Evolutionary conservation across 2,329 filamentous ascomycete species (phyloP), one percentile per base, ranked within the genome.

Genomic region (Claviceps sp.): DNA sequence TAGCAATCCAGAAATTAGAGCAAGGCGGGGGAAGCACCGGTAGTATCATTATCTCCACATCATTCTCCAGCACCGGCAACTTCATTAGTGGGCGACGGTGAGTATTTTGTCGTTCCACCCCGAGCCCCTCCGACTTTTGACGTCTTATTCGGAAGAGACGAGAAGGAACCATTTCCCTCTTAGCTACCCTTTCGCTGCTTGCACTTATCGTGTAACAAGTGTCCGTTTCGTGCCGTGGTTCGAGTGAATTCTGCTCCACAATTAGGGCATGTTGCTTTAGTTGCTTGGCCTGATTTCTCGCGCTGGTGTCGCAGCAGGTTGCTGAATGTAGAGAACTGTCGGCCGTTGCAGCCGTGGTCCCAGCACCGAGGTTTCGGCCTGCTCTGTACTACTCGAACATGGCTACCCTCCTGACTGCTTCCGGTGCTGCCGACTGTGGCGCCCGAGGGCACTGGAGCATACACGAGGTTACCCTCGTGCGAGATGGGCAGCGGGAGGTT

Each of bases 311-410:
- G 79, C 39, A 96, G 74, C 3, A 96, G 78, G 64, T 96, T 96
- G 77, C 89, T 95, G 65, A 96, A 96, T 3, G 91, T 96, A 17
- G 88, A 95, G 64, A 97, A 97, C 62, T 95, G 87, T 34, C 90
- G 83, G 20, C 91, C 91, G 61, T 96, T 95, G 73, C 91, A 97
- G 11, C 90, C 91, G 63, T 97, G 91, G 55, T 96, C 91, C 87
- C 88, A 97, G 68, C 91, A 96, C 65, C 95, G 88, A 45, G 90
- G 89, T 70, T 95, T 95, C n/a, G 88, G 88, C 57, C 86, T 79
- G 59, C 81, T 83, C 65, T 86, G 84, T 17, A 89, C 76, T 16
- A 89, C 80, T 53, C 86, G 77, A 40, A 87, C 81, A 57, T 80
- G 71, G 44, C 71, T 64, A 39, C 67, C 65, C 55, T 72, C 68